Evolutionary conservation across 805 yeast genomes (phyloP).

Genomic region (Pichia gijzeniarum): DNA sequence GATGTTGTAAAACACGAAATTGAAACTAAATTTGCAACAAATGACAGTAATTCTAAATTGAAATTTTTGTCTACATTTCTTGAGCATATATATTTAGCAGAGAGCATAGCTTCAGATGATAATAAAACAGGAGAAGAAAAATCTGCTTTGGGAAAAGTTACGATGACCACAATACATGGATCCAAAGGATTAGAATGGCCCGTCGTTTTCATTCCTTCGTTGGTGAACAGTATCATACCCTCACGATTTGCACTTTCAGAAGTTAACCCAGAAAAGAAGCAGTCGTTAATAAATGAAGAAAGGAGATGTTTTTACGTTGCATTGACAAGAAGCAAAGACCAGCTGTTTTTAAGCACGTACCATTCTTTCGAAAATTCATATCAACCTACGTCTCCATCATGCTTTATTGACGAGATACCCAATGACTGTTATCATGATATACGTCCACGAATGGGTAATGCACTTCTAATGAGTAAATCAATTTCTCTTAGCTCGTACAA

Average conservation of each 20-base stretch:
- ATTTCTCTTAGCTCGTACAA: not conserved
- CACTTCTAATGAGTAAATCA: not conserved
- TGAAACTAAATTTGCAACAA: not conserved
- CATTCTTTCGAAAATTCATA: not conserved
- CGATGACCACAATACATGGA: slow-evolving; percentile 79
- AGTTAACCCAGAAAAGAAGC: slow-evolving; percentile 21
- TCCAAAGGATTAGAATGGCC: slow-evolving; percentile 97
- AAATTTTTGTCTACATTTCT: slow-evolving; percentile 26
- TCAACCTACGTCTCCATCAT: not conserved
- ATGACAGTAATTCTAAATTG: slow-evolving; percentile 5
- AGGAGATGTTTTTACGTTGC: slow-evolving; percentile 85
- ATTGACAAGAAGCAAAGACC: slow-evolving; percentile 69
- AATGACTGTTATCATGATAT: not conserved
- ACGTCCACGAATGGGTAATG: not conserved
- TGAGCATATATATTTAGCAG: slow-evolving; percentile 29
- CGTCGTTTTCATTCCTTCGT: slow-evolving; percentile 73
- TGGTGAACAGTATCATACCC: slow-evolving; percentile 63
- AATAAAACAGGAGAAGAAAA: slow-evolving; percentile 5
- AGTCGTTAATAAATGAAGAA: slow-evolving; percentile 55
- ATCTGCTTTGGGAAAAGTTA: slow-evolving; percentile 18
- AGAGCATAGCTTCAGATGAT: slow-evolving; percentile 10
- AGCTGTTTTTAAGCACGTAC: slow-evolving; percentile 21
- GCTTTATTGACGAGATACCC: slow-evolving; percentile 5
- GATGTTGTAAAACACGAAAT: not conserved
- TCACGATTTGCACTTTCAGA: slow-evolving; percentile 39